Evolutionary conservation across 2,329 filamentous ascomycete species (phyloP).

Genomic region (Pseudogymnoascus sp.): DNA sequence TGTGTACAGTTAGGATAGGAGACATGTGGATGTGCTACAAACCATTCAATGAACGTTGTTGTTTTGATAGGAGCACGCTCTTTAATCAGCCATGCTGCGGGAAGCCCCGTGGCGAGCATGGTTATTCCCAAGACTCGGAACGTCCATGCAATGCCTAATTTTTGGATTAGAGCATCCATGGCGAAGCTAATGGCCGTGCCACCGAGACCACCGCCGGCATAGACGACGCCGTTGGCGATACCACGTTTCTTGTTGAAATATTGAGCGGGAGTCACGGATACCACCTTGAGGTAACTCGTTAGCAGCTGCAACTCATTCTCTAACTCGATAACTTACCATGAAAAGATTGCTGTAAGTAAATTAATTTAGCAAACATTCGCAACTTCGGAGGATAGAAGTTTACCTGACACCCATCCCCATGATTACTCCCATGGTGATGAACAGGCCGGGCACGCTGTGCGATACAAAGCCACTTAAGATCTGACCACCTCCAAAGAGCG

Average conservation of each 20-base stretch:
- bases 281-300: slow-evolving; percentile 33
- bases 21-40: slow-evolving; percentile 14
- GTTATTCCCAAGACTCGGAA: slow-evolving; percentile 46
- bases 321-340: slow-evolving; percentile 17
- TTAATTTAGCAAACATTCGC: neutral
- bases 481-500: slow-evolving; percentile 42
- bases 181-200: slow-evolving; percentile 45
- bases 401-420: slow-evolving; percentile 38
- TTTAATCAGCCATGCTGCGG: slow-evolving; percentile 46
- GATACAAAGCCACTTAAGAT: slow-evolving; percentile 41
- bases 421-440: slow-evolving; percentile 41
- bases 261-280: slow-evolving; percentile 43
- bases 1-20: neutral
- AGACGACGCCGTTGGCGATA: slow-evolving; percentile 48
- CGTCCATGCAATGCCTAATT: slow-evolving; percentile 42
- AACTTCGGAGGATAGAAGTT: slow-evolving; percentile 12
- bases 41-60: slow-evolving; percentile 43
- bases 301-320: slow-evolving; percentile 18
- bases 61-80: slow-evolving; percentile 37
- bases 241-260: slow-evolving; percentile 49
- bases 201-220: slow-evolving; percentile 47
- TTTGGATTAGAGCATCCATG: slow-evolving; percentile 40
- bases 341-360: slow-evolving; percentile 18
- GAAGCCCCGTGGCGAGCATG: slow-evolving; percentile 46
- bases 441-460: slow-evolving; percentile 39